Base-by-base conservation (phyloP, 768 basidiomycete species). In the Collybiopsis confluens region DNA sequence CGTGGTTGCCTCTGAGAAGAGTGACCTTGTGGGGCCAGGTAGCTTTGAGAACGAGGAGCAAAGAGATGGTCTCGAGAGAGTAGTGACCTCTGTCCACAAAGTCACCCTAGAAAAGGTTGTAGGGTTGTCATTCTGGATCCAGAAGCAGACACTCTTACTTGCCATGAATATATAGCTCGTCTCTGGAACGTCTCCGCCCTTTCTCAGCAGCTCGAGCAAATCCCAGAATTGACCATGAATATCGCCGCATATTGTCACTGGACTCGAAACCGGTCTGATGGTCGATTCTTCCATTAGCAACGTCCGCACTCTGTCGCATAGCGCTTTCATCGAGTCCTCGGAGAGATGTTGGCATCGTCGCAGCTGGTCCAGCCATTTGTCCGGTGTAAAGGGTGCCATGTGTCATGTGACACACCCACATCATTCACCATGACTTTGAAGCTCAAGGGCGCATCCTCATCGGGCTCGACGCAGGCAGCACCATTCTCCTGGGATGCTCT, bases 191-290 rank as follows among this genome's bases (percentile, higher is more conserved):
- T 79, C 82, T 6, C 94, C 92, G 1, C 93, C 93, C 54, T 91
- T 86, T 61, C 88, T 73, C 61, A 97, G 74, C 46, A 99, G 72
- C 71, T 99, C 94, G 30, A 96, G 77, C 44, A 98, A 74, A 65
- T 98, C 96, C 88, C 93, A 98, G 70, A 97, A 97, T 67, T 98
- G 96, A 23, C 95, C 95, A 62, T 98, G 95, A 48, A 98, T 96
- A 65, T 98, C 95, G 27, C 95, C 95, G 64, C 90, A 92, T 59
- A 92, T 88, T 27, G 96, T 98, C 35, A 98, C 96, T 1, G 96
- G 96, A 58, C 83, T 90, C 30, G 90, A 90, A 50, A 99, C 92
- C 28, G 95, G 95, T 65, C 98, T 94, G 54, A 98, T 95, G 66
- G 98, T 99, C 52, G 89, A 93, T 68, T 99, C 96, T 68, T 99